Conservation (phyloP, 176 grass and related monocot species). For the Elaeis guineensis region DNA sequence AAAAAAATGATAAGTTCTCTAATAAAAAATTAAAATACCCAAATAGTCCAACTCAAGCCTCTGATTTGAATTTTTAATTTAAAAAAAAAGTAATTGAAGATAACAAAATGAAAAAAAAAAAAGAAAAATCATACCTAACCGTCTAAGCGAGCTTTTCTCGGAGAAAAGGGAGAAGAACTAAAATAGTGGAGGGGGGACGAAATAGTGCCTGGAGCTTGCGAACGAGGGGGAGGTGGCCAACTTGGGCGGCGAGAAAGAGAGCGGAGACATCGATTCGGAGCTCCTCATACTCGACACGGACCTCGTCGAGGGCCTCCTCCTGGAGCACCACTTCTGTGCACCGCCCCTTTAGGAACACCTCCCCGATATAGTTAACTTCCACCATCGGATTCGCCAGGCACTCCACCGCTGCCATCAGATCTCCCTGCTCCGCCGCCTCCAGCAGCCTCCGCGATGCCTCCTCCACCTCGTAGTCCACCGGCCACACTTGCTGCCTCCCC, state of each 20-base stretch:
- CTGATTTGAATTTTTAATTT: too few relatives aligned
- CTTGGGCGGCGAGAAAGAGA: constrained; percentile 93
- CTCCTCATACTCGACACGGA: constrained; percentile 50
- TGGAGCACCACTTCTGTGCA: constrained; percentile 44
- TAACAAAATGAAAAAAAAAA: too few relatives aligned
- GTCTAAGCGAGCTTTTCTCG: too few relatives aligned
- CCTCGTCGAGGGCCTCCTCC: constrained; percentile 64
- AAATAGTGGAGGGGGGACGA: neutral
- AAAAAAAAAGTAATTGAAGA: too few relatives aligned
- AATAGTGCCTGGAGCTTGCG: constrained; percentile 61
- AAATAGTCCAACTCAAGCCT: too few relatives aligned
- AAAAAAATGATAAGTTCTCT: too few relatives aligned
- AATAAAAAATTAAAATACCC: too few relatives aligned
- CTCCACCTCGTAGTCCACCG: constrained; percentile 47
- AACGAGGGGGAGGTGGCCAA: constrained; percentile 70
- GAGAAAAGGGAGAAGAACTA: too few relatives aligned
- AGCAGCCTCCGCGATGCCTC: constrained; percentile 70
- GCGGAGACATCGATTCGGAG: constrained; percentile 83
- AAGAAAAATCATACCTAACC: too few relatives aligned
- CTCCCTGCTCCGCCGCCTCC: constrained; percentile 61
- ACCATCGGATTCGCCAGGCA: constrained; percentile 38
- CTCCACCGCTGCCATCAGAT: constrained; percentile 39
- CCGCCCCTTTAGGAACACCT: constrained; percentile 56
- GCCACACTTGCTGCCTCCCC: constrained; percentile 54
- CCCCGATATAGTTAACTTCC: constrained; percentile 88